phyloP scores from a whole-genome alignment of 345 rosid species.

The Corymbia maculata region DNA sequence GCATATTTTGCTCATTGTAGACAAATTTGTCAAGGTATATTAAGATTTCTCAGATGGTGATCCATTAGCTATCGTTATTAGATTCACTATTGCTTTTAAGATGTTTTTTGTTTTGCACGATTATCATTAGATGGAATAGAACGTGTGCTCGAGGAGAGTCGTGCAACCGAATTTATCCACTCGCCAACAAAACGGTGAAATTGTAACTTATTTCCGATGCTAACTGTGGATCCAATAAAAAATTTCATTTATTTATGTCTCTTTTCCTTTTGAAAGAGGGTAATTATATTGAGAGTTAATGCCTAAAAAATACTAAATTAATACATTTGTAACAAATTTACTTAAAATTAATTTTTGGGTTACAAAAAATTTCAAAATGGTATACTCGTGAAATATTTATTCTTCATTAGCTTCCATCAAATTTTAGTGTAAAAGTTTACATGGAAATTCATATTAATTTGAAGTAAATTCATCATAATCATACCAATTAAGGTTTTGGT shows the following conservation, averaged over 20 bases:
- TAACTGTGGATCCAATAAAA: neutral
- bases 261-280: neutral
- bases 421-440: no score
- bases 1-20: neutral
- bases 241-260: neutral
- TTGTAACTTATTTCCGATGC: neutral
- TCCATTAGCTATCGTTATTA: neutral
- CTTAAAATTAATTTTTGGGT: neutral
- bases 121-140: neutral
- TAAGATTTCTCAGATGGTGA: neutral
- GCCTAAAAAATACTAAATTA: no score
- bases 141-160: neutral
- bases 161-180: neutral
- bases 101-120: neutral
- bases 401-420: accelerated
- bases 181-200: neutral
- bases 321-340: no score
- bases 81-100: no score
- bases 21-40: neutral
- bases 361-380: no score
- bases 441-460: neutral
- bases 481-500: no score
- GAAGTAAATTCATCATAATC: no score
- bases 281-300: neutral
- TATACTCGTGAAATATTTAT: no score